Conservation (phyloP, 2,329 filamentous ascomycete species). For the Achaetomium macrosporum region DNA sequence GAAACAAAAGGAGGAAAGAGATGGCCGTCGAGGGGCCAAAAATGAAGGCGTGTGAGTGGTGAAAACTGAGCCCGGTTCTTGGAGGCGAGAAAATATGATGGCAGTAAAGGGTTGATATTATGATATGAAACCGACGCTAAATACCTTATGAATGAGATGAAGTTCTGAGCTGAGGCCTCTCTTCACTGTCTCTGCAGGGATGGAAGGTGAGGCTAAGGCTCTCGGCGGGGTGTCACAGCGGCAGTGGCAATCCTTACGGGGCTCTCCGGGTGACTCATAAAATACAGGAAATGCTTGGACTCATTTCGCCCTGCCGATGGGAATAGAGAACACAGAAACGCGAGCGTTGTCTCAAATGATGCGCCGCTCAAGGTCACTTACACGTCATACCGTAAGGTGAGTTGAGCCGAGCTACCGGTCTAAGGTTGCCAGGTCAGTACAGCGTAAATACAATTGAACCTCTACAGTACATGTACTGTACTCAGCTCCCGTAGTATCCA, state of each 20-base stretch:
- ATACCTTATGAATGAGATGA: too few relatives aligned
- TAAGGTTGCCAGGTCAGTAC: background rate
- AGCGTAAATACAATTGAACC: background rate
- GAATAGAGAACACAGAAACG: too few relatives aligned
- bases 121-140: too few relatives aligned
- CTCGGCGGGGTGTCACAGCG: conserved; percentile 4
- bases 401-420: background rate
- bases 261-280: conserved; percentile 13
- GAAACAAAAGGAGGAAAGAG: too few relatives aligned
- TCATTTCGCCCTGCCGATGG: background rate
- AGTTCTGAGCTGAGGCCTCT: too few relatives aligned
- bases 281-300: background rate
- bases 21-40: background rate
- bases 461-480: background rate
- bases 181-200: too few relatives aligned
- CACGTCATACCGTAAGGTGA: too few relatives aligned
- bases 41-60: background rate
- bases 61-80: background rate
- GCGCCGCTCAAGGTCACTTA: too few relatives aligned
- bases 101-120: background rate
- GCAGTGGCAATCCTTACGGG: too few relatives aligned
- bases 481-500: background rate
- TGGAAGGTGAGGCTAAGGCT: background rate
- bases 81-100: background rate
- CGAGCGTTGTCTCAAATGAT: too few relatives aligned